Conservation (phyloP, 768 basidiomycete genomes). For the Cantharellus anzutake region DNA sequence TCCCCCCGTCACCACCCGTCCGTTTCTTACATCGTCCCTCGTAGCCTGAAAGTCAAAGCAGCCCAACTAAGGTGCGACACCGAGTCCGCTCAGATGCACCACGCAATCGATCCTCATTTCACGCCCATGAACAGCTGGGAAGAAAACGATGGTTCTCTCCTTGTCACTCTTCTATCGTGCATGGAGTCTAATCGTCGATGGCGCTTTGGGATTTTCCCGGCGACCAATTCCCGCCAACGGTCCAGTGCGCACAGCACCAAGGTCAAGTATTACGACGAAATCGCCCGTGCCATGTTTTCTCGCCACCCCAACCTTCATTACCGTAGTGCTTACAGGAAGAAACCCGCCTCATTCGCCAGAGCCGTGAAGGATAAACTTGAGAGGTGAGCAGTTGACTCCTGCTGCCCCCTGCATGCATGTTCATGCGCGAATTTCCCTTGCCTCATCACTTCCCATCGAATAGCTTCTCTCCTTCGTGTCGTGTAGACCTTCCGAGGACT, state of each 20-base stretch:
- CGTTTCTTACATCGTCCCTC: too few relatives aligned
- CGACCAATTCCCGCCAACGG: background rate
- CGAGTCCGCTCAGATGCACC: too few relatives aligned
- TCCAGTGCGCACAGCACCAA: background rate
- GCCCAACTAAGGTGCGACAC: too few relatives aligned
- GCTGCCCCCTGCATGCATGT: background rate
- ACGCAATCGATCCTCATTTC: too few relatives aligned
- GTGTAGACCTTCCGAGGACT: too few relatives aligned
- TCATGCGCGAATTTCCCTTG: background rate
- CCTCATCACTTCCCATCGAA: too few relatives aligned
- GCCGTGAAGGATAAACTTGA: conserved; percentile 7
- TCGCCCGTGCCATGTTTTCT: conserved; percentile 6
- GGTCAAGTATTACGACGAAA: conserved; percentile 7
- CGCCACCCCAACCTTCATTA: conserved; percentile 1
- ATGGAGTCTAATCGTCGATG: conserved; percentile 6
- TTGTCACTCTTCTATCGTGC: background rate
- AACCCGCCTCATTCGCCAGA: conserved; percentile 3
- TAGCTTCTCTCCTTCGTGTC: too few relatives aligned
- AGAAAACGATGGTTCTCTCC: background rate
- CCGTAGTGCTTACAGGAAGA: background rate
- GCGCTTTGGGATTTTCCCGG: conserved; percentile 3
- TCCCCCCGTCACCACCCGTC: too few relatives aligned
- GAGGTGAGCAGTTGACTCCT: background rate
- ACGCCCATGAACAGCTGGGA: background rate
- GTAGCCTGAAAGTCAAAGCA: too few relatives aligned